A percentile compares a stretch with the other conserved stretches of the same genome.
phyloP scores from a whole-genome alignment of 2,329 filamentous ascomycete species.

The Colletotrichum sp. region DNA sequence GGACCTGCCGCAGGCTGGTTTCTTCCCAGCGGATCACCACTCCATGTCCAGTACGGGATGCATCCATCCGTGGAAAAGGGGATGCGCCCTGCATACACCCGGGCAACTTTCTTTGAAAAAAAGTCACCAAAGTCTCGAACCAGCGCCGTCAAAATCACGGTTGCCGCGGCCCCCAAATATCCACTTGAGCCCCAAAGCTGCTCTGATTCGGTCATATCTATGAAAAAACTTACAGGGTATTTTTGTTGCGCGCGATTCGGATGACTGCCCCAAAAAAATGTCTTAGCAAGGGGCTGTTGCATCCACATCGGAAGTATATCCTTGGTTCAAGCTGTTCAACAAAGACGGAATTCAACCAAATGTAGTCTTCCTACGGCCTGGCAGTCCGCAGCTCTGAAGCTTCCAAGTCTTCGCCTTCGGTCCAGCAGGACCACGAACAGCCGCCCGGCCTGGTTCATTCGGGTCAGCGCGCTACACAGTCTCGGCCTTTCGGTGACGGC shows the following conservation, averaged over 20 bases:
- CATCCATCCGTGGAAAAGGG: slow-evolving; percentile 4
- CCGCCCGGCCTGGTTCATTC: background rate
- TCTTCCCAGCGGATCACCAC: slow-evolving; percentile 1
- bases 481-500: background rate
- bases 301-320: background rate
- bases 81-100: background rate
- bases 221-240: background rate
- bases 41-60: background rate
- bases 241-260: background rate
- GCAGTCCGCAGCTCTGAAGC: background rate
- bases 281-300: background rate
- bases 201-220: background rate
- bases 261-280: background rate
- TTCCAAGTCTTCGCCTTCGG: background rate
- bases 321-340: background rate
- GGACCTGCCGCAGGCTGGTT: slow-evolving; percentile 3
- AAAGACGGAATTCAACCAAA: background rate
- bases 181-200: background rate
- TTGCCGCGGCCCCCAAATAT: background rate
- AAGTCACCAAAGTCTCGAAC: background rate
- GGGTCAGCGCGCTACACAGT: background rate
- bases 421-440: background rate
- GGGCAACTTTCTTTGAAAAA: background rate
- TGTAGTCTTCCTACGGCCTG: background rate
- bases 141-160: background rate